Evolutionary conservation across 768 basidiomycete species (phyloP), one percentile per base, ranked within the genome.

Genomic region (Boletellus ananiceps): DNA sequence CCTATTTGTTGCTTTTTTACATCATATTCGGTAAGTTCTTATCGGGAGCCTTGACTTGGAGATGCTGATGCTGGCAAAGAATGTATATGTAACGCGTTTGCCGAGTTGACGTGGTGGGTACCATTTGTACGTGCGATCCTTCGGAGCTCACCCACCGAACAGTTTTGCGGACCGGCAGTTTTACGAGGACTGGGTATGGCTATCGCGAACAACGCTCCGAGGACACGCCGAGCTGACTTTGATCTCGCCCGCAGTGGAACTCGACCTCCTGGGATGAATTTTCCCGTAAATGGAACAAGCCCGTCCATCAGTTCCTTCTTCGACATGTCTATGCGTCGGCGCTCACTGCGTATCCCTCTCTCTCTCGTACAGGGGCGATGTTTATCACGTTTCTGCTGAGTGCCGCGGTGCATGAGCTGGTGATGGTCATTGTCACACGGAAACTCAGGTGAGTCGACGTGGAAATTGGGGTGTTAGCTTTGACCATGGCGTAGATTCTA

Each of bases 151-250:
- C 36, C 15, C 25, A 9, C 13, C 43, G 40, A 34, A 37, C 54
- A 92, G 90, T 65, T 99, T 99, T 62, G 91, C 92, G n/a, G 95
- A 99, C 65, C 78, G 95, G 40, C 87, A 92, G 57, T 99, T 98
- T 68, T 99, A 98, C 64, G 90, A 93, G 69, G 95, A 96, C 66
- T 97, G 94, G 91, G 86, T 86, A 66, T 27, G 35, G 40, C 4
- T 47, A 5, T 35, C n/a, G 25, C 27, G 25, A 11, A 16, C 36
- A 15, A n/a, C 9, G 21, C 16, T 38, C 12, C 31, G 21, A 41
- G 36, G 7, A 44, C 18, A 32, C 32, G 13, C 34, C 18, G 12
- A 44, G 25, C 33, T 53, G 25, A 51, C 15, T 12, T 50, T 33
- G 5, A 2, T 34, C 16, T 40, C 16, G 15, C 47, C 18, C 21